Evolutionary conservation across 805 yeast species (phyloP).

Genomic region (Starmerella roubikii): DNA sequence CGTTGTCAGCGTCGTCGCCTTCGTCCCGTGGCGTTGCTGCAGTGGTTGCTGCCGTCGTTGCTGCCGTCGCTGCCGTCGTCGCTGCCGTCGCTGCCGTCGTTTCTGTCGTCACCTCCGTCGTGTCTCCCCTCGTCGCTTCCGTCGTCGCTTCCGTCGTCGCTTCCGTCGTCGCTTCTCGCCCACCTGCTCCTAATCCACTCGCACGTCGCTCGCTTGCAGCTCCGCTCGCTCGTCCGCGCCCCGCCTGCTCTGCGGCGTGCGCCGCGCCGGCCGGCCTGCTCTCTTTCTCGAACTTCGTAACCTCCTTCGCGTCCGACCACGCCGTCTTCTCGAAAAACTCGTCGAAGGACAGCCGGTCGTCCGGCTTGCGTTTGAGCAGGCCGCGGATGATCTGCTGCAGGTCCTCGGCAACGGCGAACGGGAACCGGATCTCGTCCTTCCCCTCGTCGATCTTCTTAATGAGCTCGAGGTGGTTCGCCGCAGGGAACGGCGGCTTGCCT

Average conservation of each 20-base stretch:
- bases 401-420: conserved; percentile 45
- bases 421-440: conserved; percentile 66
- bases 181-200: too few relatives aligned
- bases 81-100: background rate
- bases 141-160: background rate
- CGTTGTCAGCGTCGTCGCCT: background rate
- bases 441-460: conserved; percentile 72
- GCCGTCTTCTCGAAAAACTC: conserved; percentile 56
- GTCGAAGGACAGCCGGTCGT: conserved; percentile 73
- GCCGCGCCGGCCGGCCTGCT: background rate
- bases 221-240: background rate
- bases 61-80: background rate
- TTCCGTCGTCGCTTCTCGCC: too few relatives aligned
- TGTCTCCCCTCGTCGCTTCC: background rate
- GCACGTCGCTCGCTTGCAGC: too few relatives aligned
- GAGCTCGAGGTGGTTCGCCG: conserved; percentile 83
- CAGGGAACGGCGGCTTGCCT: conserved; percentile 93
- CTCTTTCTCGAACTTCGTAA: too few relatives aligned
- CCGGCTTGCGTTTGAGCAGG: conserved; percentile 68
- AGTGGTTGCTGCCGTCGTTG: background rate
- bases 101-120: background rate
- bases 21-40: background rate
- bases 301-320: conserved; percentile 21
- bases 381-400: conserved; percentile 60
- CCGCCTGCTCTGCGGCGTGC: background rate